phyloP scores from a whole-genome alignment of 148 eudicot species.

The Tetragonia tetragonoides region DNA sequence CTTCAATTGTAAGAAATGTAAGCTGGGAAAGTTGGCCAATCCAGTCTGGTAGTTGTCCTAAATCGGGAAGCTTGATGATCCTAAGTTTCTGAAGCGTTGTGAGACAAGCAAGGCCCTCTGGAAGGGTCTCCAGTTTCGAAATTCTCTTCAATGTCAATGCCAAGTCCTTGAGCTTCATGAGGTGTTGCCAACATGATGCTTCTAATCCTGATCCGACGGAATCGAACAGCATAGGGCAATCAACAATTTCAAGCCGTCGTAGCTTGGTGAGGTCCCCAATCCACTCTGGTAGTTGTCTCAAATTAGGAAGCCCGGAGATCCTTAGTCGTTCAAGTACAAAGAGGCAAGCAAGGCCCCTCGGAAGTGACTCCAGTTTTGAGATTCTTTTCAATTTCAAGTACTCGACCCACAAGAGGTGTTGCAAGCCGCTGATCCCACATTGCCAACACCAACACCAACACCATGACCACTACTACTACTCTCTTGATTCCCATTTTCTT shows the following conservation, averaged over 20 bases:
- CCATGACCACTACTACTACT: background rate
- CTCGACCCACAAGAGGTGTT: background rate
- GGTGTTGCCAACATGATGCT: background rate
- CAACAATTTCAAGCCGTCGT: background rate
- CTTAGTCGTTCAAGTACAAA: background rate
- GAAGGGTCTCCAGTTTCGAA: background rate
- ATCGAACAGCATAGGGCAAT: background rate
- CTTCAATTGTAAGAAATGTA: background rate
- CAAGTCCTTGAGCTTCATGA: background rate
- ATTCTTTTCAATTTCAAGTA: background rate
- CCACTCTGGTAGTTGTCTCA: background rate
- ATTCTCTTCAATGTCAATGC: background rate
- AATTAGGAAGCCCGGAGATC: background rate
- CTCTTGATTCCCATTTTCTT: background rate
- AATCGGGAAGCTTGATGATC: background rate
- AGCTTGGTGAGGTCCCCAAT: background rate
- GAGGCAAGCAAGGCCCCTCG: background rate
- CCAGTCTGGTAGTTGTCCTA: background rate
- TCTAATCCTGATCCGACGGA: too few relatives aligned
- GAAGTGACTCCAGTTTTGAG: background rate
- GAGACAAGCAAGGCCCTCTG: background rate
- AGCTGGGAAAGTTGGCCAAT: background rate
- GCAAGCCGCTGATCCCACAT: background rate
- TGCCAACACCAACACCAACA: too few relatives aligned
- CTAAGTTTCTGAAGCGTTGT: background rate